A percentile compares a stretch with the other conserved stretches of the same genome.
Evolutionary conservation across 345 rosid genomes (phyloP).

Genomic region (Citrus mangshanensis): DNA sequence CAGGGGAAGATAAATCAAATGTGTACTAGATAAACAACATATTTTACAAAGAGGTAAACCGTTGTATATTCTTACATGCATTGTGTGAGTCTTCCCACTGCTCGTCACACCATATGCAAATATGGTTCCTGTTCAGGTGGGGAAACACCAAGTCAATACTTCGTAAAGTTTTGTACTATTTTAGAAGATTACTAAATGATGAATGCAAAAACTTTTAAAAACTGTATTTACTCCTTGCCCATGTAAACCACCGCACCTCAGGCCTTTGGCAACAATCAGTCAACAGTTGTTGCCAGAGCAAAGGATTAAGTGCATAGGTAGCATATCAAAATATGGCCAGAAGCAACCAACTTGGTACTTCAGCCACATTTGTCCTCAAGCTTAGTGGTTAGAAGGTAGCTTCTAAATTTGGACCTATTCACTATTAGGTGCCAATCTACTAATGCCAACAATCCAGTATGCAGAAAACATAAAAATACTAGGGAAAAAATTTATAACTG

Average conservation of each 20-base stretch:
- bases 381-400: not conserved
- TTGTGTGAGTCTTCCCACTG: conserved; percentile 99
- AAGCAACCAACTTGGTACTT: not conserved
- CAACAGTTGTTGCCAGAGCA: not conserved
- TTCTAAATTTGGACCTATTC: not conserved
- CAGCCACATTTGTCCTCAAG: conserved; percentile 8
- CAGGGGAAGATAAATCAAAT: not conserved
- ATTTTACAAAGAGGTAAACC: not conserved
- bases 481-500: not conserved
- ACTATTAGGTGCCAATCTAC: not conserved
- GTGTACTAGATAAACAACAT: not conserved
- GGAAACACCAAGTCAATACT: conserved; percentile 21
- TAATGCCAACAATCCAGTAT: not conserved
- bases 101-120: conserved; percentile 99
- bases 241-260: not conserved
- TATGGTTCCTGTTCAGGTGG: conserved; percentile 68
- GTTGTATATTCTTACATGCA: conserved; percentile 75
- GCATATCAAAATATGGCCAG: not conserved
- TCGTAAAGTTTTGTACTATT: not conserved
- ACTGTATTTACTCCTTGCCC: not conserved
- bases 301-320: not conserved
- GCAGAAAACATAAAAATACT: not conserved
- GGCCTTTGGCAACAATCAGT: not conserved
- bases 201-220: not conserved
- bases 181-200: not conserved